Percentiles rank a stretch among this genome's conserved stretches.
Evolutionary conservation across 345 rosid species (phyloP).

Genomic region (Lepidium didymum): DNA sequence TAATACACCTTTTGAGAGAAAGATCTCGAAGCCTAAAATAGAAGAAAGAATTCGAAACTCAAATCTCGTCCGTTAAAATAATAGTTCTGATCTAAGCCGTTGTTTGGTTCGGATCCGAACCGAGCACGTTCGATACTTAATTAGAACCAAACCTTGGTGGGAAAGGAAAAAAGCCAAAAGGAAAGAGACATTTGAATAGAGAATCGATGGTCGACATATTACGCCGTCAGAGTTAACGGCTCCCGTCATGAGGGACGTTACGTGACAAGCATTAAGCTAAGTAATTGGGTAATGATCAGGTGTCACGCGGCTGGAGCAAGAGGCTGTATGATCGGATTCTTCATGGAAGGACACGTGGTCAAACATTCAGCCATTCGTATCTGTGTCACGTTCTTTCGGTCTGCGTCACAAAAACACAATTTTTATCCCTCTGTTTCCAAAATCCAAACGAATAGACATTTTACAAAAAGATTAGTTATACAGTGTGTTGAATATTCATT

Average conservation of each 20-base stretch:
- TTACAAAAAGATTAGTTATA: no score
- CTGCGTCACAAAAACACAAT: not conserved
- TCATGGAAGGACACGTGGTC: slow-evolving; percentile 18
- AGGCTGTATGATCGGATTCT: not conserved
- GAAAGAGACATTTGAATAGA: slow-evolving; percentile 2
- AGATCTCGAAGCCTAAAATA: slow-evolving; percentile 24
- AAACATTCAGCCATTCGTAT: slow-evolving; percentile 15
- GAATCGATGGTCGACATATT: not conserved
- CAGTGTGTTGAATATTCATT: no score
- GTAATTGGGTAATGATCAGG: slow-evolving; percentile 13
- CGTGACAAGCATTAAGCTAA: slow-evolving; percentile 20
- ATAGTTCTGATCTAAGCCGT: not conserved
- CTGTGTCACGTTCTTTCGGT: slow-evolving; percentile 24
- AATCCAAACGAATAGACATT: no score
- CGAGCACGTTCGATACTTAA: slow-evolving; percentile 15
- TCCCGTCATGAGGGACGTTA: slow-evolving; percentile 7
- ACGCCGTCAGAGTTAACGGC: slow-evolving; percentile 26
- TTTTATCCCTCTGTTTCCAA: no score
- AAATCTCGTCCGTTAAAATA: slow-evolving; percentile 8
- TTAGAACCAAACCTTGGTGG: not conserved
- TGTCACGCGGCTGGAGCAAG: slow-evolving; percentile 11
- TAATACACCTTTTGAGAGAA: slow-evolving; percentile 3
- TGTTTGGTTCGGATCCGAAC: slow-evolving; percentile 21
- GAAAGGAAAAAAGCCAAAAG: not conserved
- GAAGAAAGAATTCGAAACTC: not conserved